These are phyloP conservation scores for Bathelium albidoporum DNA, from an alignment of 495 filamentous ascomycete species.

Conservation along the genomic window DNA sequence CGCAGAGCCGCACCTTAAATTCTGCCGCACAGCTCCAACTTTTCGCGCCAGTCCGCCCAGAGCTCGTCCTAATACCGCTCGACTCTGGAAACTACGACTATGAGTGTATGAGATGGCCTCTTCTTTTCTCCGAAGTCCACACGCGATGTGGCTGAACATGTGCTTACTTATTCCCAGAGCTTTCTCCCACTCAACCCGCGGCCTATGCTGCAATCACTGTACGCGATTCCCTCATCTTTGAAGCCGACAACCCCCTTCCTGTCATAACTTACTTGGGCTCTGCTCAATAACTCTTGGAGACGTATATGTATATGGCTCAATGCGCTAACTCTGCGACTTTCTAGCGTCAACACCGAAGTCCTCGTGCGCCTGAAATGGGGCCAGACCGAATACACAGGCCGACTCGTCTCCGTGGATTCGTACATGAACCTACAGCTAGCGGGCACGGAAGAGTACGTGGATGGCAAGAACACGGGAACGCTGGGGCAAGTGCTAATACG, in stretches of 20 bases:
- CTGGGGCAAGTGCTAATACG: constrained; percentile 88
- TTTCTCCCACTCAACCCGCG: constrained; percentile 85
- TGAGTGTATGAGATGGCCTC: background rate
- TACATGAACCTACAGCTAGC: constrained; percentile 97
- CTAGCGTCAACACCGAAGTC: constrained; percentile 78
- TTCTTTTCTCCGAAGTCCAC: background rate
- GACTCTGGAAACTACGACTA: background rate
- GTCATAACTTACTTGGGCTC: background rate
- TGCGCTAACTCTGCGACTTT: constrained; percentile 8
- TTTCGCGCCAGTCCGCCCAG: background rate
- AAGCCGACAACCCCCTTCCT: background rate
- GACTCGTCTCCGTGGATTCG: constrained; percentile 82
- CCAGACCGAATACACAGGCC: constrained; percentile 90
- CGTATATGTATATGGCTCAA: background rate
- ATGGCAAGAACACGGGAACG: constrained; percentile 71
- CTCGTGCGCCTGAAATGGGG: constrained; percentile 95
- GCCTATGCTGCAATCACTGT: constrained; percentile 80
- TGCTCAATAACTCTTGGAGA: too few species aligned
- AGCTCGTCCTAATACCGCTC: background rate
- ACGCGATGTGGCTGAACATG: background rate
- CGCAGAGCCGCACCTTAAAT: constrained; percentile 5
- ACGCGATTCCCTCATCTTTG: constrained; percentile 39
- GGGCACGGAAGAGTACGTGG: constrained; percentile 82
- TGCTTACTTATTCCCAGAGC: constrained; percentile 13
- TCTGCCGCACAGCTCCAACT: background rate